Conservation (phyloP, 164 flowering plant species). For the Hamamelis virginiana region DNA sequence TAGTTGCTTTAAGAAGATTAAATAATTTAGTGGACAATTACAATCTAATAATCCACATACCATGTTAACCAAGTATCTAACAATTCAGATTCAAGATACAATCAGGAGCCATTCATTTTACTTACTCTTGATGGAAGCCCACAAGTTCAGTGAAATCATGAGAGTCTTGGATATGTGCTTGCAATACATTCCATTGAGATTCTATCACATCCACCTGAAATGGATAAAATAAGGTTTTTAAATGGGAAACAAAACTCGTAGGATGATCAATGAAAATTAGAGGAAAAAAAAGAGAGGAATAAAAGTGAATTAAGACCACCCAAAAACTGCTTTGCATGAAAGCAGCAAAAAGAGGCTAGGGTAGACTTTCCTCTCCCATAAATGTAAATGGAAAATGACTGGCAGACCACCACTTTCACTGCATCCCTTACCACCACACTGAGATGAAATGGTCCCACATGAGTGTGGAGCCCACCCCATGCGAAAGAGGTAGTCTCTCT, state of each 20-base stretch:
- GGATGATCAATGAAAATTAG: background rate
- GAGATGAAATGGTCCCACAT: too few relatives aligned
- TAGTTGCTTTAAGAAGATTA: background rate
- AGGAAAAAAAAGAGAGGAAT: background rate
- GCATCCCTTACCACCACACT: too few relatives aligned
- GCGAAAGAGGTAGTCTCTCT: too few relatives aligned
- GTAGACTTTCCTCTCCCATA: too few relatives aligned
- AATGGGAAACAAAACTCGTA: constrained; percentile 6
- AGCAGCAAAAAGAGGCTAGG: too few relatives aligned
- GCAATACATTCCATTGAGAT: constrained; percentile 94
- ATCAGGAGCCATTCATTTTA: constrained; percentile 14
- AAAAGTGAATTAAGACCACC: too few relatives aligned
- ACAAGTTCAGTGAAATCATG: constrained; percentile 94
- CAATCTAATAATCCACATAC: background rate
- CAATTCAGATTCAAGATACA: background rate
- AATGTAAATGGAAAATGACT: too few relatives aligned
- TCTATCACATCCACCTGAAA: constrained; percentile 96
- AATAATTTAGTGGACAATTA: background rate
- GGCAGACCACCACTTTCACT: too few relatives aligned
- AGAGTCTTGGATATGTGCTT: constrained; percentile 82
- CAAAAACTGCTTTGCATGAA: too few relatives aligned
- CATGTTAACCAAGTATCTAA: background rate
- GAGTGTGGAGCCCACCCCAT: too few relatives aligned
- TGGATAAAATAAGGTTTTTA: constrained; percentile 1
- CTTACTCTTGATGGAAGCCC: constrained; percentile 96